Base-by-base conservation (phyloP, 129 eudicot genomes). In the Flaveria brownii region DNA sequence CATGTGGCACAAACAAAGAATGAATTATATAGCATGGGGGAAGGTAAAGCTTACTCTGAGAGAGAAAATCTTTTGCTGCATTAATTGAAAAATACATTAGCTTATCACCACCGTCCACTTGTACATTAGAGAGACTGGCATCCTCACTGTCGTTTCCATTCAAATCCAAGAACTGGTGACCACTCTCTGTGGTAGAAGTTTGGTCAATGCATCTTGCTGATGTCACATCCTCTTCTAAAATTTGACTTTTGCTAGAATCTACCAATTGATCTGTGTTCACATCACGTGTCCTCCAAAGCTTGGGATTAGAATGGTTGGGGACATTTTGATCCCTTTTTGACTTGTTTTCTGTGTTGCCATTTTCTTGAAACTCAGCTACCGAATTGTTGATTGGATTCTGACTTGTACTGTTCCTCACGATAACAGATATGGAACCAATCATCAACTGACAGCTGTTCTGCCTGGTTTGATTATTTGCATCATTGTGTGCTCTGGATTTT, bases 371-470 rank as follows among this genome's bases (percentile, higher is more conserved):
- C 80, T 70, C 82, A 45, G 70, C 84, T 47, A 65, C 86, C 5
- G 15, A 78, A 79, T 68, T 17, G 70, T 52, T 79, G 26, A 39
- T 67, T 28, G 63, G 87, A 54, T 60, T 73, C 74, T 76, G 85
- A 28, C 74, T 51, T 68, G 51, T 16, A 73, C 78, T 56, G 78
- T 39, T 82, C 56, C 79, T 86, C 65, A 90, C 61, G 2, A 83
- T 78, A 68, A 93, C 97, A 36, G 96, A 72, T 72, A 93, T 88
- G 63, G 98, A 93, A 73, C 98, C 98, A 80, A 93, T 87, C 73
- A 93, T 82, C 50, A 93, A 80, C 82, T 90, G 88, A 56, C 86
- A 77, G 74, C 83, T 84, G 52, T 30, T 77, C 74, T 78, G 57
- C 62, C 18, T 80, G 15, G 84, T 67, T 50, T 73, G 86, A 70